These are phyloP conservation scores for Ogataea hybrid DNA, from an alignment of 1,139 yeast genomes.

Conservation along the genomic window DNA sequence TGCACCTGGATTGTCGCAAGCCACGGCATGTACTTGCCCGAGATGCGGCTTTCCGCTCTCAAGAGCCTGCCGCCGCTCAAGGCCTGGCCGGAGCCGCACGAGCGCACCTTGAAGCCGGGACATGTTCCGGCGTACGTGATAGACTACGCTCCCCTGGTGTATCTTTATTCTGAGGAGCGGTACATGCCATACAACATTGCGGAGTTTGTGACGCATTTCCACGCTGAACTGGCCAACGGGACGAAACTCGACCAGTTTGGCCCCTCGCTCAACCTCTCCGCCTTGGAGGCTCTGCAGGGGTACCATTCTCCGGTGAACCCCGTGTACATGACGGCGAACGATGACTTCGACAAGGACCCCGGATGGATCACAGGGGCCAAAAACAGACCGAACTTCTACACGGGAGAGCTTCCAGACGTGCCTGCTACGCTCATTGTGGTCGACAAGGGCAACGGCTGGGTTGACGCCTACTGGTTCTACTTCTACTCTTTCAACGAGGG, in stretches of 20 bases:
- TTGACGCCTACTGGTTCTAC: constrained; percentile 95
- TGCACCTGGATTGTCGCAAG: background rate
- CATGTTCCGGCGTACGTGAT: constrained; percentile 71
- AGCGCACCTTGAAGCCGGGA: constrained; percentile 43
- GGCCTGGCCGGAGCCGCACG: constrained; percentile 23
- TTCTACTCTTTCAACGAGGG: constrained; percentile 94
- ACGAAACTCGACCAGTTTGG: constrained; percentile 39
- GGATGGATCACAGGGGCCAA: constrained; percentile 79
- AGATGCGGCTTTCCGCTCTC: background rate
- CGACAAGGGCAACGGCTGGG: constrained; percentile 91
- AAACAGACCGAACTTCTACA: constrained; percentile 66
- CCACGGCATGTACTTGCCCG: background rate
- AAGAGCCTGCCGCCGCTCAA: constrained; percentile 29
- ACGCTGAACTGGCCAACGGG: constrained; percentile 48
- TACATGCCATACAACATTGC: constrained; percentile 82
- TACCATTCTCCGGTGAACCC: constrained; percentile 17
- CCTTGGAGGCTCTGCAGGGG: constrained; percentile 35
- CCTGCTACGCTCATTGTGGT: constrained; percentile 82
- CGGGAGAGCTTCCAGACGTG: constrained; percentile 70
- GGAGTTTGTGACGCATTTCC: constrained; percentile 65
- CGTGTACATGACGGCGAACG: constrained; percentile 59
- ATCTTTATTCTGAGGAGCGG: constrained; percentile 83
- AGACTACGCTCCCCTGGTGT: constrained; percentile 77
- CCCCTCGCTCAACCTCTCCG: constrained; percentile 37
- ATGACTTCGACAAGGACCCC: constrained; percentile 74